These are phyloP conservation scores for Astraeus odoratus DNA, from an alignment of 768 basidiomycete species.

Conservation along the genomic window DNA sequence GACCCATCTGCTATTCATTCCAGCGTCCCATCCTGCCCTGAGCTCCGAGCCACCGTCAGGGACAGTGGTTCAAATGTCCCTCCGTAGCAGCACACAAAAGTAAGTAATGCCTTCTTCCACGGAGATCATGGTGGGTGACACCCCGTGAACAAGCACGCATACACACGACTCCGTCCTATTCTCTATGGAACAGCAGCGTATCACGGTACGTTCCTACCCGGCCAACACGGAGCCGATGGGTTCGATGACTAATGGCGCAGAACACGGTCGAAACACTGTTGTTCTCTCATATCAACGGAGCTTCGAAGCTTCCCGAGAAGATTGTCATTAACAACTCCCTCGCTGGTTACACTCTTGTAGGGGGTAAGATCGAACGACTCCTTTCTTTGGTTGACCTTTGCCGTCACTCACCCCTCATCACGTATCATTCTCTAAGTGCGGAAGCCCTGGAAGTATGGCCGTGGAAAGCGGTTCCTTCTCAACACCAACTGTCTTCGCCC, in stretches of 20 bases:
- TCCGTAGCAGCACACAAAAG: constrained; percentile 10
- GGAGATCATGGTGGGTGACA: not conserved
- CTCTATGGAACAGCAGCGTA: constrained; percentile 4
- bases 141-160: constrained; percentile 3
- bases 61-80: constrained; percentile 19
- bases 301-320: constrained; percentile 9
- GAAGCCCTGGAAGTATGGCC: constrained; percentile 24
- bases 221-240: not conserved
- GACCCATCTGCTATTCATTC: constrained; percentile 21
- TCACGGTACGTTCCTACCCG: constrained; percentile 15
- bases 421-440: constrained; percentile 9
- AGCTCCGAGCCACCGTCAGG: constrained; percentile 5
- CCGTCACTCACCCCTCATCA: not conserved
- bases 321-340: constrained; percentile 9
- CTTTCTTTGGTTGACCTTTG: not conserved
- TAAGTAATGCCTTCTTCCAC: not conserved
- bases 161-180: constrained; percentile 1
- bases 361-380: constrained; percentile 7
- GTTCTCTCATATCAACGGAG: constrained; percentile 12
- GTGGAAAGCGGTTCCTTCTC: constrained; percentile 20
- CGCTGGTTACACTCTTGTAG: constrained; percentile 15
- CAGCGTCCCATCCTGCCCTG: not conserved
- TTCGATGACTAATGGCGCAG: constrained; percentile 5
- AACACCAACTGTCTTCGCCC: constrained; percentile 11
- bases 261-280: constrained; percentile 20